Percentiles rank a stretch among this genome's conserved stretches.
These are phyloP conservation scores for Xylaria palmicola DNA, from an alignment of 495 filamentous ascomycete genomes.

Conservation along the genomic window DNA sequence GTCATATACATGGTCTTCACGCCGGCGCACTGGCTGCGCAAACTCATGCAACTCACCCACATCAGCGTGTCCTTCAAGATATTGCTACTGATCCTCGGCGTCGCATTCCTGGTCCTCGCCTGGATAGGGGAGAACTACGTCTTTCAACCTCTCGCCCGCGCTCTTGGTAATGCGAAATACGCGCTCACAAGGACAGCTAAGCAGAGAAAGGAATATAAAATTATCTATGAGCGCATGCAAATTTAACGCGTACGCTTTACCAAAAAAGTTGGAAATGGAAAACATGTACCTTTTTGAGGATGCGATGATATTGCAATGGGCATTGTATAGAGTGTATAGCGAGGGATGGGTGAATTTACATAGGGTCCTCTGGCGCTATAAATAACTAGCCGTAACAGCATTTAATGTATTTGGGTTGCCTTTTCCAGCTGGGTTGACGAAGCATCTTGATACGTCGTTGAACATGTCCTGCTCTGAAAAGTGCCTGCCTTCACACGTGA, in stretches of 20 bases:
- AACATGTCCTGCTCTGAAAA: no score
- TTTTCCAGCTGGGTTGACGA: no score
- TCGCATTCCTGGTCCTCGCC: constrained; percentile 62
- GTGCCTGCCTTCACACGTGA: neutral
- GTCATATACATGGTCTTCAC: constrained; percentile 74
- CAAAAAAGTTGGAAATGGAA: neutral
- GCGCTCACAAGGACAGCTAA: constrained; percentile 60
- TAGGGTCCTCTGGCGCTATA: no score
- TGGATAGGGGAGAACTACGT: constrained; percentile 69
- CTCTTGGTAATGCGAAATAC: constrained; percentile 59
- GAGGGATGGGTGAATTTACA: no score
- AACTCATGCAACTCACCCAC: constrained; percentile 81
- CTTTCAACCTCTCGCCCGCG: constrained; percentile 68
- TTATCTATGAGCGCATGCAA: constrained; percentile 72
- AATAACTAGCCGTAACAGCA: no score
- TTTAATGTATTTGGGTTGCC: no score
- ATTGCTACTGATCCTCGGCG: constrained; percentile 65
- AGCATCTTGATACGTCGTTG: no score
- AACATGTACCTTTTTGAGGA: neutral
- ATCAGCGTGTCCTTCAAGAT: constrained; percentile 69
- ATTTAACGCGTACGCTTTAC: constrained; percentile 19
- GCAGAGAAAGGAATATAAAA: constrained; percentile 84
- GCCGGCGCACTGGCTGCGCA: constrained; percentile 63
- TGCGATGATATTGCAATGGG: neutral
- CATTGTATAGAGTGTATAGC: neutral